Evolutionary conservation across 257 asterid genomes (phyloP), one percentile per base, ranked within the genome.

Genomic region (Solanum chiquidenum): DNA sequence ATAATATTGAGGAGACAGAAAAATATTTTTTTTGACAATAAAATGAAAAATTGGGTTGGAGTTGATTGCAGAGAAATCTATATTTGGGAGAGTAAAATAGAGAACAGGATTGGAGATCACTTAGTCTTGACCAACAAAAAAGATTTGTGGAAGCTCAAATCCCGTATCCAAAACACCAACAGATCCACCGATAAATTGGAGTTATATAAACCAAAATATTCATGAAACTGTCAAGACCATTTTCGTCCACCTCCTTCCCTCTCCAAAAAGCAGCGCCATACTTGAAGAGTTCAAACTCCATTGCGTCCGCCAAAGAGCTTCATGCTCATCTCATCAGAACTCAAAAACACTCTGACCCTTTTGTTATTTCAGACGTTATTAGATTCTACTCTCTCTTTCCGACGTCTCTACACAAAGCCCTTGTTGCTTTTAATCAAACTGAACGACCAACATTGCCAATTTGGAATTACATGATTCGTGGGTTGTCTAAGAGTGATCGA

Each of bases 271-370:
- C 69, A 27, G 82, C 76, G 20, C 73, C 73, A 5, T 27, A 66
- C 82, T 75, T 89, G 62, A 55, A 64, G 58, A 74, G 83, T 69
- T 20, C 74, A 23, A 71, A 37, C 74, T 46, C 88, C 76, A 44
- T 49, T 37, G 89, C 55, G 44, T 85, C 89, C 83, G 68, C 73
- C 79, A 83, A 87, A 86, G 91, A 85, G 89, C 91, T 79, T 76
- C 91, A 91, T 14, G 92, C 87, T 33, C 89, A 85, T 62, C 89
- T 86, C 64, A 84, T 91, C 86, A 88, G 90, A 89, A 90, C 90
- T 46, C 79, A 86, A 29, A 88, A 86, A 42, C 85, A 88, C 83
- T 72, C 90, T 1, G 83, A 89, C 83, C 46, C 92, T 23, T 29
- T 6, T 6, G 72, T 83, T 18, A 88, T 91, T 79, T 90, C 90